Base-by-base conservation (phyloP, 805 yeast species). In the Candida morakotiae region DNA sequence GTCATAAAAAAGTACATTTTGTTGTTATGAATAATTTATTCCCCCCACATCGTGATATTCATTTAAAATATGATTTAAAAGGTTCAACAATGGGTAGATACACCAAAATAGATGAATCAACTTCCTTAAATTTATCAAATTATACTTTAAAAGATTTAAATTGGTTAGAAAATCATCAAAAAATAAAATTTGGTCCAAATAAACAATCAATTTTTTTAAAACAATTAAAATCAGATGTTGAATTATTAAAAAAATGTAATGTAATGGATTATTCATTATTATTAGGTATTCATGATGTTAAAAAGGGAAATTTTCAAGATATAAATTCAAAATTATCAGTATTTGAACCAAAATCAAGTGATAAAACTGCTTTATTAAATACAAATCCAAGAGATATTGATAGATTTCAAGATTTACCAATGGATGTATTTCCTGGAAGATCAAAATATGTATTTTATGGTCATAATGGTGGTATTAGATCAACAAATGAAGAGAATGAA, bases 11-110 rank as follows among this genome's bases (percentile, higher is more conserved):
- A 55, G 86, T 93, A 27, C 95, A 93, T 61, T 91, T 93, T 49
- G 71, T 93, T 38, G 96, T 93, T 23, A 93, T 93, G 98, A 93
- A 93, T 67, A 93, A 93, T 54, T 71, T 93, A 34, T 93, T 94
- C 62, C 98, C 99, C 0, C 95, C 97, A 5, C 87, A 86, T 52
- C 71, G 88, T 34, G 93, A 85, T 44, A 81, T 91, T 38, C 95
- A 88, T 56, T 64, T 75, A 28, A 85, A 88, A 28, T 93, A 78
- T 60, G 99, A 93, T 56, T 72, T 93, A 56, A 93, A 93, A 56
- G 99, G 99, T 1, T 87, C 96, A 0, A 77, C 94, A 0, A 73
- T 84, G 69, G 96, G 97, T 2, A 71, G 95, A 47, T 63, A 60
- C 44, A 87, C 83, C 0, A 56, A 61, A 40, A 52, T 64, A 4